Conservation (phyloP, 305 asterid species). For the Fraxinus dipetala region DNA sequence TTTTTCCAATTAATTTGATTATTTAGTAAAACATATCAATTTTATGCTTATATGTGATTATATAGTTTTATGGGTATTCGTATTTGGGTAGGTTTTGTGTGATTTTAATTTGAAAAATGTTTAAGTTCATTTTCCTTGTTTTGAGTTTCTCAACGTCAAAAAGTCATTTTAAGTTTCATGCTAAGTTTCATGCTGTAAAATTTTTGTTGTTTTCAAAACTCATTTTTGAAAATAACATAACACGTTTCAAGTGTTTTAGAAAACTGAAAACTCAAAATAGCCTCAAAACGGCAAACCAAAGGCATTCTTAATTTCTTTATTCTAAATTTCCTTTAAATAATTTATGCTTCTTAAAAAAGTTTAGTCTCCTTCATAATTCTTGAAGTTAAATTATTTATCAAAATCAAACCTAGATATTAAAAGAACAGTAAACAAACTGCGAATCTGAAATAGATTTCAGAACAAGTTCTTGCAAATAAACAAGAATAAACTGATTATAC, state of each 20-base stretch:
- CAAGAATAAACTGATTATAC: conserved; percentile 25
- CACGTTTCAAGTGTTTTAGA: neutral
- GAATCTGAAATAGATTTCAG: neutral
- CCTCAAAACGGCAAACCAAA: neutral
- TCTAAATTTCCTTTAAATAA: neutral
- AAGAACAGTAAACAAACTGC: neutral
- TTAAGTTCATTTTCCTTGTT: neutral
- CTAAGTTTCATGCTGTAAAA: neutral
- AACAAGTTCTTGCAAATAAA: neutral
- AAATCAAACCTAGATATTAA: neutral
- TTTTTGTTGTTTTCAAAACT: neutral
- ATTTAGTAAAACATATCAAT: neutral
- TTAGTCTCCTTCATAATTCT: neutral
- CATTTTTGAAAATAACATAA: neutral
- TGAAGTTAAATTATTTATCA: neutral
- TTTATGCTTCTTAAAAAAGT: neutral
- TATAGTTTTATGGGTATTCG: neutral
- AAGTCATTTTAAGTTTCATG: neutral
- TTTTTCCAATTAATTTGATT: neutral
- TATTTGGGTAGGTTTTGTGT: neutral
- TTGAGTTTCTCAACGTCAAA: neutral
- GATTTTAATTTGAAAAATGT: neutral
- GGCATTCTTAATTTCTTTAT: neutral
- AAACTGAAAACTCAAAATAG: neutral
- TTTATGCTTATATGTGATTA: neutral